Percentiles rank a stretch among this genome's conserved stretches.
Evolutionary conservation across 2,329 filamentous ascomycete genomes (phyloP).

Genomic region (Cryphonectria japonica): DNA sequence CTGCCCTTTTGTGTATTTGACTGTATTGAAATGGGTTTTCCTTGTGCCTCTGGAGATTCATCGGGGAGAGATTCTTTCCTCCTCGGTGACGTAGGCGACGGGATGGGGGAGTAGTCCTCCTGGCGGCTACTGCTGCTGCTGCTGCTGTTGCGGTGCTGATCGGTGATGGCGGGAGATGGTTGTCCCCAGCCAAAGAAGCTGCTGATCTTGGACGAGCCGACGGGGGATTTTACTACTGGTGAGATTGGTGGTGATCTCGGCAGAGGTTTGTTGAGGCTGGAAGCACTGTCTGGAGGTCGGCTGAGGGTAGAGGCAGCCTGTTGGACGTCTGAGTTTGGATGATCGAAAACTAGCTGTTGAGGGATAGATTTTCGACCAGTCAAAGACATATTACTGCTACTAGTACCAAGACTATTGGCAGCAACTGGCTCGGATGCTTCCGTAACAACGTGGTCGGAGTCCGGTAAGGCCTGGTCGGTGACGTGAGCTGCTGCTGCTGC

Average conservation of each 20-base stretch:
- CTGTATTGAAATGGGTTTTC: slow-evolving; percentile 45
- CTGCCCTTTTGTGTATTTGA: slow-evolving; percentile 47
- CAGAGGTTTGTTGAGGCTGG: slow-evolving; percentile 56
- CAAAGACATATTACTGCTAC: slow-evolving; percentile 50
- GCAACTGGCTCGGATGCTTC: slow-evolving; percentile 34
- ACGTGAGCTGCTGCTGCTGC: slow-evolving; percentile 50
- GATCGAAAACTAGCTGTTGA: slow-evolving; percentile 56
- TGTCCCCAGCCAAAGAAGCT: slow-evolving; percentile 59
- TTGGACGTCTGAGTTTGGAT: slow-evolving; percentile 40
- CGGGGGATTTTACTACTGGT: slow-evolving; percentile 59
- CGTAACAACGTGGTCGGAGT: slow-evolving; percentile 31
- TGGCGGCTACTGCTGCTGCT: slow-evolving; percentile 54
- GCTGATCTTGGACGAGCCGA: slow-evolving; percentile 50
- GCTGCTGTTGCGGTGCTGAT: slow-evolving; percentile 52
- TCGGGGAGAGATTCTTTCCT: slow-evolving; percentile 39
- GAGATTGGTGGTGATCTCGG: slow-evolving; percentile 62
- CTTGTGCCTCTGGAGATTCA: slow-evolving; percentile 46
- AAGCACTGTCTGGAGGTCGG: slow-evolving; percentile 32
- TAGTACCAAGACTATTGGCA: slow-evolving; percentile 43
- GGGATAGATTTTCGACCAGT: slow-evolving; percentile 54
- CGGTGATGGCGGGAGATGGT: slow-evolving; percentile 50
- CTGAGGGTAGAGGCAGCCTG: slow-evolving; percentile 33
- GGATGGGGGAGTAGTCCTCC: slow-evolving; percentile 30
- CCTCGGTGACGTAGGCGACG: not conserved
- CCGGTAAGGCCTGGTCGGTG: slow-evolving; percentile 41